Conservation (phyloP, 2,329 filamentous ascomycete species). For the Fusarium solani-melongenae region DNA sequence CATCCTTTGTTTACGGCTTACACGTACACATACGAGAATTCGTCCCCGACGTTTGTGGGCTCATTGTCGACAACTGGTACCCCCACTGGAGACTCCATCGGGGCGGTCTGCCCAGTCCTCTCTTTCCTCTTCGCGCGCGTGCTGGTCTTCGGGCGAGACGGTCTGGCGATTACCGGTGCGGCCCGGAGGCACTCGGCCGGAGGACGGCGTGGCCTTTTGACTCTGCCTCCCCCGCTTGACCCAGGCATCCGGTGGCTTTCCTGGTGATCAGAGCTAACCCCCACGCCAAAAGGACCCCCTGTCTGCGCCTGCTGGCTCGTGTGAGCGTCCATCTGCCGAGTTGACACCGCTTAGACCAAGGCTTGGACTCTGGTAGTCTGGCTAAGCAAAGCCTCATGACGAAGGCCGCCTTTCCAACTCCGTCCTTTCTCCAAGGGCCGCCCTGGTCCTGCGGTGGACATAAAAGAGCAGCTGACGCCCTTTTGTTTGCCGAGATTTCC, state of each 20-base stretch:
- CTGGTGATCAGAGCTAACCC: slow-evolving; percentile 32
- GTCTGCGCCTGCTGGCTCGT: slow-evolving; percentile 6
- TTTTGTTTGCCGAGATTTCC: slow-evolving; percentile 7
- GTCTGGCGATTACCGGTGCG: slow-evolving; percentile 29
- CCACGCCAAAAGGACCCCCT: slow-evolving; percentile 23
- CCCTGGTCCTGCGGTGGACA: slow-evolving; percentile 24
- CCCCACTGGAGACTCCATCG: slow-evolving; percentile 18
- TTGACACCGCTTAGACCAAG: slow-evolving; percentile 23
- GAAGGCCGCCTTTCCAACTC: slow-evolving; percentile 25
- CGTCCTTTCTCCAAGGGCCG: not conserved
- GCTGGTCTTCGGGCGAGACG: not conserved
- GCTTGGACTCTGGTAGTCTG: slow-evolving; percentile 6
- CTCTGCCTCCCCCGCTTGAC: slow-evolving; percentile 13
- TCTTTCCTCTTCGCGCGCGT: slow-evolving; percentile 9
- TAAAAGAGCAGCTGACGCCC: slow-evolving; percentile 42
- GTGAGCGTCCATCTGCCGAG: slow-evolving; percentile 29
- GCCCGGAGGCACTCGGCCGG: slow-evolving; percentile 42
- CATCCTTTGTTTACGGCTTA: not conserved
- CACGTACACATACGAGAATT: slow-evolving; percentile 3
- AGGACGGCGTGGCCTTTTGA: slow-evolving; percentile 20
- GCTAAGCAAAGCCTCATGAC: slow-evolving; percentile 39
- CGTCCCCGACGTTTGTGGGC: not conserved
- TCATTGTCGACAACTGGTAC: not conserved
- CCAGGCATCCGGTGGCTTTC: slow-evolving; percentile 21
- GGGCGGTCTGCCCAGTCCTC: not conserved